Conservation (phyloP, 1,284 basidiomycete genomes). For the Austropuccinia psidii region DNA sequence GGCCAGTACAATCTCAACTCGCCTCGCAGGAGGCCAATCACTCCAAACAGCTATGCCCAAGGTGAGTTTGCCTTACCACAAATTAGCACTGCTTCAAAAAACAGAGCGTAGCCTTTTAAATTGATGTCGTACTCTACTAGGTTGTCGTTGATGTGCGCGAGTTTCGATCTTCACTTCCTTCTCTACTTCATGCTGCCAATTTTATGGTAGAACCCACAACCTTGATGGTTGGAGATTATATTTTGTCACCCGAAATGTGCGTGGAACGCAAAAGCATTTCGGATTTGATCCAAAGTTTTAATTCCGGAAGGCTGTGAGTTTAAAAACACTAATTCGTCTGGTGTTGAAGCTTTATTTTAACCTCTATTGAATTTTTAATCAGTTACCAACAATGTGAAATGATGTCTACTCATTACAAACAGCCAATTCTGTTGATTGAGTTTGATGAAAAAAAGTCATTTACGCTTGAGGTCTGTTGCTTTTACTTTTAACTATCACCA, state of each 20-base stretch:
- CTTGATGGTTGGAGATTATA: constrained; percentile 90
- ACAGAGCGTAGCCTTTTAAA: not conserved
- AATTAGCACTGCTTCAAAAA: not conserved
- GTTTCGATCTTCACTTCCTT: constrained; percentile 86
- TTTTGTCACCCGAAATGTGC: constrained; percentile 87
- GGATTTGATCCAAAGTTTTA: constrained; percentile 85
- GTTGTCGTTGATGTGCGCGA: constrained; percentile 94
- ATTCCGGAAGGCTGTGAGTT: constrained; percentile 64
- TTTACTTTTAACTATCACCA: not conserved
- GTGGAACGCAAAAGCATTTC: constrained; percentile 91
- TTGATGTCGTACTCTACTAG: not conserved
- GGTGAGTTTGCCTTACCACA: constrained; percentile 44
- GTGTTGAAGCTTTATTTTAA: not conserved
- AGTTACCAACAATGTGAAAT: constrained; percentile 87
- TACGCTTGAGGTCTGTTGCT: constrained; percentile 53
- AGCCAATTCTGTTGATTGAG: constrained; percentile 89
- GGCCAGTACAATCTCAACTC: constrained; percentile 76
- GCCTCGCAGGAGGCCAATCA: constrained; percentile 72
- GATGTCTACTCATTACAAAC: constrained; percentile 93
- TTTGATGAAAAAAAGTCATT: constrained; percentile 97
- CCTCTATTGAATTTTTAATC: not conserved
- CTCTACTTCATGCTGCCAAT: constrained; percentile 73
- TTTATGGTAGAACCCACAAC: constrained; percentile 80
- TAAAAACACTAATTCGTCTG: not conserved
- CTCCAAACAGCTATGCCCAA: constrained; percentile 62